Evolutionary conservation across 2,329 filamentous ascomycete species (phyloP).

Genomic region (Hyphodiscus sp.): DNA sequence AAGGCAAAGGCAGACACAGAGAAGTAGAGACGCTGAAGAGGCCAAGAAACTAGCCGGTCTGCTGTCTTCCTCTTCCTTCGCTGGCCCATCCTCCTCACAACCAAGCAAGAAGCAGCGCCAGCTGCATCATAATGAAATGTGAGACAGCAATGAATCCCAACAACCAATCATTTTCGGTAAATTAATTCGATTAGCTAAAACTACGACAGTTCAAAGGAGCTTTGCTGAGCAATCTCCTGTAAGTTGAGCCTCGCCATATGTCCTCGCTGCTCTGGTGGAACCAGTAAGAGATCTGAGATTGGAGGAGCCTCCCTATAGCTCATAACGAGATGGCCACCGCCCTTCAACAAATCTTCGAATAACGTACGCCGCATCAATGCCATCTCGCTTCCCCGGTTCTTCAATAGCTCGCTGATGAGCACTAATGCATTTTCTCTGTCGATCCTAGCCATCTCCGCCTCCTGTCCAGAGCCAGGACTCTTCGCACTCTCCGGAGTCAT

Average conservation of each 20-base stretch:
- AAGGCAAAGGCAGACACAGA: too few relatives aligned
- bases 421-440: slow-evolving; percentile 58
- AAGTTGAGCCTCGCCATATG: neutral
- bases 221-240: neutral
- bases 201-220: neutral
- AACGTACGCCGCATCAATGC: slow-evolving; percentile 33
- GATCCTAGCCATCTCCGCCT: slow-evolving; percentile 40
- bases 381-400: slow-evolving; percentile 37
- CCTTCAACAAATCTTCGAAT: slow-evolving; percentile 44
- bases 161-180: neutral
- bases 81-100: too few relatives aligned
- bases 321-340: slow-evolving; percentile 36
- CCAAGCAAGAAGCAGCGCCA: too few relatives aligned
- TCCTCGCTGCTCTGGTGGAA: neutral
- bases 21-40: too few relatives aligned
- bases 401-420: slow-evolving; percentile 48
- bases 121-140: too few relatives aligned
- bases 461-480: slow-evolving; percentile 18
- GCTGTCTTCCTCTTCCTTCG: too few relatives aligned
- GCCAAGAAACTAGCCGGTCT: too few relatives aligned
- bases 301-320: slow-evolving; percentile 5
- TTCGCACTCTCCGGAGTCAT: slow-evolving; percentile 13
- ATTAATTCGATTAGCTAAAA: neutral
- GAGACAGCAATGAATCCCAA: too few relatives aligned
- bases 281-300: neutral